Conservation (phyloP, 129 eudicot species). For the Artemisia argyi region DNA sequence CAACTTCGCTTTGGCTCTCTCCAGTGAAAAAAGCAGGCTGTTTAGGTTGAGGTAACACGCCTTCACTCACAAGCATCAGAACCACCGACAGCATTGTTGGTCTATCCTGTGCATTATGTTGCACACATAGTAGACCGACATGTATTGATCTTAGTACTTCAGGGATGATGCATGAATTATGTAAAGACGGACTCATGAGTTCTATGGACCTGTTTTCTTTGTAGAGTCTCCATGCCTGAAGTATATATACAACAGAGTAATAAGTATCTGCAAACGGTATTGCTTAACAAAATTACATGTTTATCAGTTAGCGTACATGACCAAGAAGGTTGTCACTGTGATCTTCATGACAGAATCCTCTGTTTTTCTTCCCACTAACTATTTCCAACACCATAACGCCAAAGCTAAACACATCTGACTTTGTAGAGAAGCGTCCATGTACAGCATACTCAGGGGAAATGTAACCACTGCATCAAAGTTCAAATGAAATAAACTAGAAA, state of each 20-base stretch:
- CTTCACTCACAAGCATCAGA: constrained; percentile 29
- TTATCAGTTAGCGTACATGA: constrained; percentile 31
- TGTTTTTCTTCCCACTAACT: constrained; percentile 30
- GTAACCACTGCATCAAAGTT: constrained; percentile 28
- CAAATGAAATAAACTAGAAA: neutral
- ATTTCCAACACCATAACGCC: constrained; percentile 37
- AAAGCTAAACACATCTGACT: constrained; percentile 36
- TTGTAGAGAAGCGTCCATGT: constrained; percentile 25
- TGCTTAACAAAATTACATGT: neutral
- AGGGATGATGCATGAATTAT: neutral
- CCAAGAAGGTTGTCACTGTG: constrained; percentile 44
- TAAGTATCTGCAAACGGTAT: neutral
- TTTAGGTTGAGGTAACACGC: constrained; percentile 25
- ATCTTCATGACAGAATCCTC: constrained; percentile 25
- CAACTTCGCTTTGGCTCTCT: neutral
- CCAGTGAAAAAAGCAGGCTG: constrained; percentile 32
- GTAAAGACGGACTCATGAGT: constrained; percentile 14
- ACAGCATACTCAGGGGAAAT: constrained; percentile 36
- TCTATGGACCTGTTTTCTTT: constrained; percentile 21
- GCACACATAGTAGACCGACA: constrained; percentile 34
- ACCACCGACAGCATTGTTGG: constrained; percentile 32
- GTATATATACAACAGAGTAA: neutral
- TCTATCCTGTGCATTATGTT: constrained; percentile 34
- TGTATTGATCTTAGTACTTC: constrained; percentile 30
- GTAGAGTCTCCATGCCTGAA: constrained; percentile 30